Evolutionary conservation across 495 filamentous ascomycete species (phyloP), one percentile per base, ranked within the genome.

Genomic region (Aspergillus affinis): DNA sequence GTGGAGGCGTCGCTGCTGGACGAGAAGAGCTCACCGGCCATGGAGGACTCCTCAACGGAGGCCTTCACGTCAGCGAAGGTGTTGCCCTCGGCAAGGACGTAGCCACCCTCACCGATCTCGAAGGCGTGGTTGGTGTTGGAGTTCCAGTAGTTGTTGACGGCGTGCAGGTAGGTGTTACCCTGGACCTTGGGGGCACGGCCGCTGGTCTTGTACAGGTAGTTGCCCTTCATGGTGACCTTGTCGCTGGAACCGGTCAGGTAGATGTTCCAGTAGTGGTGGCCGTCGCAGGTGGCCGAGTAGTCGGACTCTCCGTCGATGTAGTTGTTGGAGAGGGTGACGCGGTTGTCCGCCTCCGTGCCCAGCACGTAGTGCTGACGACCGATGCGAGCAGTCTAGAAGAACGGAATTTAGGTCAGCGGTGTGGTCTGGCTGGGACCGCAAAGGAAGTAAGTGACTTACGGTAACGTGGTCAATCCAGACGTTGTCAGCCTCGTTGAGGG

Each of bases 71-170:
- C 77, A 66, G 80, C 70, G 72, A 84, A 84, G 26, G 78, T 76
- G 63, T 79, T 84, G 13, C 82, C 82, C 66, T 84, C 82, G 10
- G 77, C 80, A 7, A 85, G 69, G 46, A 82, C 76, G 63, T 75
- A 75, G 44, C 71, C 76, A 32, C 79, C 79, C 7, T 67, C 66
- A 20, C 68, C 73, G 54, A 82, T 74, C 65, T 84, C 81, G 67
- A 85, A 84, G 17, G 78, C 74, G 66, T 84, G 82, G 32, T 80
- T 79, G 54, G 69, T 63, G 69, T 75, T 80, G 57, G 72, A 69
- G 61, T 78, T 75, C 67, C 74, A 83, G 75, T 83, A 82, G 74
- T 84, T 85, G 78, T 84, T 85, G 63, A 73, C 72, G 46, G 76
- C 73, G 60, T 78, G 75, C 45, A 80, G 62, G 30, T 78, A 61